A percentile compares a stretch with the other conserved stretches of the same genome.
Conservation (phyloP, 331 rosid genomes). For the Arachis monticola region DNA sequence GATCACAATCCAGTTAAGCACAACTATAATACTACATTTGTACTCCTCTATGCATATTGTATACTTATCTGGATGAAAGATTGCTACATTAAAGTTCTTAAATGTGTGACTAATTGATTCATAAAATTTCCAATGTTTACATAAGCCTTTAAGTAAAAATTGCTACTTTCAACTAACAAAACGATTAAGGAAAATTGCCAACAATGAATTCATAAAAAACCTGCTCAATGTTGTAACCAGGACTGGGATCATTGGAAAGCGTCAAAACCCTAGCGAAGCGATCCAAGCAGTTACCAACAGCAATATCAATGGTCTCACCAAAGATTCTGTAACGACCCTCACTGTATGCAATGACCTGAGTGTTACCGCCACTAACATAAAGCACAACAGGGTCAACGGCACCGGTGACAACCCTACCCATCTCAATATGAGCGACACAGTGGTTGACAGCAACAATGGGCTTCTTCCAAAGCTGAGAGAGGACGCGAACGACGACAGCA, state of each 20-base stretch:
- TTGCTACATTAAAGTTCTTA: too few species aligned
- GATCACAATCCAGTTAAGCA: conserved; percentile 20
- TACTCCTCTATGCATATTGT: too few species aligned
- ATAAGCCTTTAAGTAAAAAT: background rate
- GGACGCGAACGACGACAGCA: conserved; percentile 82
- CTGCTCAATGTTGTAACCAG: conserved; percentile 96
- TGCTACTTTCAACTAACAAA: background rate
- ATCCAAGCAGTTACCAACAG: conserved; percentile 97
- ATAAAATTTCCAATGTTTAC: background rate
- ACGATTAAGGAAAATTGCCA: background rate
- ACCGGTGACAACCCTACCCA: conserved; percentile 95
- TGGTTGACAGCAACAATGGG: conserved; percentile 90
- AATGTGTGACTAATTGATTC: background rate
- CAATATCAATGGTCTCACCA: conserved; percentile 96
- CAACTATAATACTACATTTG: background rate
- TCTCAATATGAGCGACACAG: conserved; percentile 96
- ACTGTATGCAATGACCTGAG: conserved; percentile 94
- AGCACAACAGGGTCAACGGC: conserved; percentile 92
- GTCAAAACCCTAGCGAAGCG: conserved; percentile 83
- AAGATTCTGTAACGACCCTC: conserved; percentile 88
- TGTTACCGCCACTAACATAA: conserved; percentile 95
- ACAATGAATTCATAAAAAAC: conserved; percentile 45
- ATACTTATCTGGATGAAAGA: too few species aligned
- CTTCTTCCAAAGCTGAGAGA: conserved; percentile 87
- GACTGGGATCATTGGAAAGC: conserved; percentile 92